Evolutionary conservation across 768 basidiomycete genomes (phyloP), one percentile per base, ranked within the genome.

Genomic region (Hygrophorus russula): DNA sequence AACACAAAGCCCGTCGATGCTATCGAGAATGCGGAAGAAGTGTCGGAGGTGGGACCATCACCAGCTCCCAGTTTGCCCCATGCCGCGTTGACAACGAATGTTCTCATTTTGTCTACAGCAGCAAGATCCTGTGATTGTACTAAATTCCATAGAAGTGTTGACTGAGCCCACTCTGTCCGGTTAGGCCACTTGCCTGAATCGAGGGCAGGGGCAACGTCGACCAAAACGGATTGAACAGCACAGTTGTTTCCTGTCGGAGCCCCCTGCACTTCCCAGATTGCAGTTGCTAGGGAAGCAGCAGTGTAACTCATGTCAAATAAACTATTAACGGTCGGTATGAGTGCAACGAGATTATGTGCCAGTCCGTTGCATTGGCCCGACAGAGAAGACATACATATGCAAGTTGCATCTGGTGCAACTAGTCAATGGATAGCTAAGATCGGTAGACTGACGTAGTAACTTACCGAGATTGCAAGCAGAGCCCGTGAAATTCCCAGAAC

Each of bases 141-240:
- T 9, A 76, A 57, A 51, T 73, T 74, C 76, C 77, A 83, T 2
- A 83, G 61, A 28, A 83, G 50, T 13, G 77, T 73, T 4, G 71
- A 56, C 54, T 73, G 73, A 0, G 74, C 71, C 79, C 79, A 83
- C 17, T 56, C 51, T 5, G 74, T 74, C 28, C 74, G 66, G 49
- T 73, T 74, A 11, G 73, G 70, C 33, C 63, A 64, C 8, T 44
- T 58, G 5, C 50, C 46, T 3, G 61, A 51, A 41, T 68, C 57
- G 14, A 79, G 57, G 2, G 59, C 59, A 9, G 65, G 67, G 12
- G 70, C 69, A 20, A 77, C 69, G 50, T 82, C 79, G 20, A 82
- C 57, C 20, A 80, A 54, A 31, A 64, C 46, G 2, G 75, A 70
- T 55, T 83, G 80, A 12, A 65, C 53, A 5, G 68, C 62, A 49